Evolutionary conservation across 1,284 basidiomycete genomes (phyloP).

Genomic region (Pseudozyma tsukubaensis): DNA sequence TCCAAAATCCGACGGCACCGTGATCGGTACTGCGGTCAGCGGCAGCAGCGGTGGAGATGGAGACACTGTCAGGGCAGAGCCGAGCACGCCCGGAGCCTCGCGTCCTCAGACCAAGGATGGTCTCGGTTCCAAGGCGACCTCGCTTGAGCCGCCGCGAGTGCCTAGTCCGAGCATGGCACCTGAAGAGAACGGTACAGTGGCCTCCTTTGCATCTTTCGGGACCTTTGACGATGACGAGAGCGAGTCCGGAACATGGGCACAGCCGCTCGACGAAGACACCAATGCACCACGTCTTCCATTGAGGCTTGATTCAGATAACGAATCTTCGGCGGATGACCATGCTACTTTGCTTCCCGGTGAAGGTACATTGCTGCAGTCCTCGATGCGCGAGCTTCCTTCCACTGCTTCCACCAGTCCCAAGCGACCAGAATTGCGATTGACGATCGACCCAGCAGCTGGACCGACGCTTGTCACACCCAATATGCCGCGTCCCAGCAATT

Average conservation of each 20-base stretch:
- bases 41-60: constrained; percentile 48
- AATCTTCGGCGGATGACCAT: constrained; percentile 25
- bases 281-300: constrained; percentile 40
- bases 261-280: constrained; percentile 55
- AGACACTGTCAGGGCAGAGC: constrained; percentile 42
- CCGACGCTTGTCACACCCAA: constrained; percentile 24
- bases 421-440: constrained; percentile 58
- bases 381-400: constrained; percentile 5
- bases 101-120: constrained; percentile 32
- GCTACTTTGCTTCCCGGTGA: constrained; percentile 39
- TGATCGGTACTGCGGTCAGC: constrained; percentile 35
- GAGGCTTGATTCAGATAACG: constrained; percentile 17
- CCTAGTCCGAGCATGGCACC: constrained; percentile 29
- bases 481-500: constrained; percentile 10
- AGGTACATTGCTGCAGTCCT: constrained; percentile 25
- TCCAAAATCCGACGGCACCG: constrained; percentile 21
- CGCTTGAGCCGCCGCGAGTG: constrained; percentile 12
- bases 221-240: constrained; percentile 60
- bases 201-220: constrained; percentile 57
- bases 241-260: constrained; percentile 64
- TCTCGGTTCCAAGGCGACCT: neutral
- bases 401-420: constrained; percentile 33
- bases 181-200: constrained; percentile 52
- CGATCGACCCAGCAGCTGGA: constrained; percentile 51
- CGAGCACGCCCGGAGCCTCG: constrained; percentile 38